Conservation (phyloP, 306 rosid genomes). For the Acmispon strigosus region DNA sequence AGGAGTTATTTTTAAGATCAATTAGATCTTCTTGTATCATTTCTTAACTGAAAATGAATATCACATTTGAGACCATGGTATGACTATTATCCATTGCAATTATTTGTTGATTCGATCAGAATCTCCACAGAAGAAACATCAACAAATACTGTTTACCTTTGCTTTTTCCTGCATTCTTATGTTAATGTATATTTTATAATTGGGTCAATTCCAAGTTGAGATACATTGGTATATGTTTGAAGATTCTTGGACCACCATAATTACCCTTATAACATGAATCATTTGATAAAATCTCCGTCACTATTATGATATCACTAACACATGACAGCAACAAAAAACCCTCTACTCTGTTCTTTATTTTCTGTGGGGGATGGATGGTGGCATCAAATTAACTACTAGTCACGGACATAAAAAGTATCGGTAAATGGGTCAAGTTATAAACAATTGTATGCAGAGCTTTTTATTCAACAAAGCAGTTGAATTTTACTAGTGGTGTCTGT, state of each 20-base stretch:
- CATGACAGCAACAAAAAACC: slow-evolving; percentile 7
- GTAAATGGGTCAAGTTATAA: not conserved
- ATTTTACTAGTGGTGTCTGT: not conserved
- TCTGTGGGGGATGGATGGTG: not conserved
- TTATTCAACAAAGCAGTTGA: not conserved
- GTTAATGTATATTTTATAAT: slow-evolving; percentile 26
- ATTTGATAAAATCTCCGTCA: slow-evolving; percentile 23
- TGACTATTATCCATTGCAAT: slow-evolving; percentile 9
- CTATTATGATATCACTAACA: slow-evolving; percentile 18
- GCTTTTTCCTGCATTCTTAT: slow-evolving; percentile 13
- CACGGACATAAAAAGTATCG: slow-evolving; percentile 11
- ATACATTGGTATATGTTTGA: slow-evolving; percentile 26
- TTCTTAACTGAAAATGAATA: not conserved
- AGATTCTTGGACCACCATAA: slow-evolving; percentile 41
- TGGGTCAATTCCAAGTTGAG: slow-evolving; percentile 50
- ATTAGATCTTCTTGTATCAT: not conserved
- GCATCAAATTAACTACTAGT: not conserved
- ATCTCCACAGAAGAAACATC: slow-evolving; percentile 5
- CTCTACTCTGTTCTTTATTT: not conserved
- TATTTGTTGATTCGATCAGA: not conserved
- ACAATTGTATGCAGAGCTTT: not conserved
- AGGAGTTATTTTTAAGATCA: not conserved
- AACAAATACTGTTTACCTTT: not conserved
- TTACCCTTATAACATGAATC: slow-evolving; percentile 32
- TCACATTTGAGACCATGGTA: slow-evolving; percentile 17